Evolutionary conservation across 495 filamentous ascomycete species (phyloP).

Genomic region (Annulohypoxylon bovei): DNA sequence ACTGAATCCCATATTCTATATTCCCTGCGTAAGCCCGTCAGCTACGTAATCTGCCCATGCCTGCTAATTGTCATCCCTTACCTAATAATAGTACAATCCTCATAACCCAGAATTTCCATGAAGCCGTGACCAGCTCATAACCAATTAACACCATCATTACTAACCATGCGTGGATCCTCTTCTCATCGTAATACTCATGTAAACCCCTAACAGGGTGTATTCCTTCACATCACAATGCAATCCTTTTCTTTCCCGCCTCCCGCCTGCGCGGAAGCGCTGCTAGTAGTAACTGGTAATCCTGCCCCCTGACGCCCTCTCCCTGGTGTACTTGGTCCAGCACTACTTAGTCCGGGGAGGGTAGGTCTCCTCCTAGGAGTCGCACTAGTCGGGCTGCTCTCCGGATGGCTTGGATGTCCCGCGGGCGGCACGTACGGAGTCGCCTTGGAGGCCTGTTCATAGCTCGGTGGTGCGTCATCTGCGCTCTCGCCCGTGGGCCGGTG

Average conservation of each 20-base stretch:
- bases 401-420: slow-evolving; percentile 64
- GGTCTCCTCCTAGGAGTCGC: slow-evolving; percentile 36
- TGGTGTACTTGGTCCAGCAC: slow-evolving; percentile 31
- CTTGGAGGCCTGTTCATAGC: slow-evolving; percentile 81
- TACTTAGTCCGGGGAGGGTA: slow-evolving; percentile 14
- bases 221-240: slow-evolving; percentile 44
- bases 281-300: slow-evolving; percentile 25
- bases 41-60: not conserved
- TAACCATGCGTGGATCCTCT: not conserved
- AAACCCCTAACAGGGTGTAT: not conserved
- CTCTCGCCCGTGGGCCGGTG: slow-evolving; percentile 56
- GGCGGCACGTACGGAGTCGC: slow-evolving; percentile 72
- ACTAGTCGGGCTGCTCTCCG: slow-evolving; percentile 52
- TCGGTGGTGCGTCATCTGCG: slow-evolving; percentile 75
- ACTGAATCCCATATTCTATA: not conserved
- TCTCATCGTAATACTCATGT: not conserved
- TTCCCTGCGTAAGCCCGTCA: slow-evolving; percentile 16
- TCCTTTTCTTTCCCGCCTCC: slow-evolving; percentile 43
- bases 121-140: slow-evolving; percentile 6
- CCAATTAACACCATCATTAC: slow-evolving; percentile 22
- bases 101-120: slow-evolving; percentile 9
- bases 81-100: slow-evolving; percentile 25
- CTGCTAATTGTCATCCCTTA: not conserved
- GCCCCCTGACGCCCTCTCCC: slow-evolving; percentile 42
- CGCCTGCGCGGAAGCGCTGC: slow-evolving; percentile 11